These are phyloP conservation scores for Rugonectria rugulosa DNA, from an alignment of 2,329 filamentous ascomycete species.

Conservation along the genomic window DNA sequence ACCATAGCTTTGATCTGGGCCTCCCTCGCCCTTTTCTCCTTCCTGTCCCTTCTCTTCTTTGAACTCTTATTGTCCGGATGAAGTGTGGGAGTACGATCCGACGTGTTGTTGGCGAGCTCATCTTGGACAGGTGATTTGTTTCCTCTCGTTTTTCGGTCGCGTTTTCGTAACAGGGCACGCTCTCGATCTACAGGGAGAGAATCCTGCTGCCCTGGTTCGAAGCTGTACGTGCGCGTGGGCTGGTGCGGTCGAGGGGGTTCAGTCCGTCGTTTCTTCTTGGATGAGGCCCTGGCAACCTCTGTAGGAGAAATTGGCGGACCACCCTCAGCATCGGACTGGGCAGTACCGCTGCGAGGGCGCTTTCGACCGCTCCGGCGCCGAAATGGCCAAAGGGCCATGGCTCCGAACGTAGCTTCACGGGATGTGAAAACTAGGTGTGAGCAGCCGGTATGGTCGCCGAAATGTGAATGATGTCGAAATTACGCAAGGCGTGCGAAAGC, in stretches of 20 bases:
- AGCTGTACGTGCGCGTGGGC: constrained; percentile 63
- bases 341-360: constrained; percentile 60
- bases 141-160: constrained; percentile 31
- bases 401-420: constrained; percentile 31
- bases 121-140: constrained; percentile 21
- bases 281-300: constrained; percentile 40
- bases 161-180: constrained; percentile 26
- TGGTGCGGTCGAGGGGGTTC: constrained; percentile 58
- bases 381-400: constrained; percentile 87
- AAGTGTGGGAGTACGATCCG: constrained; percentile 56
- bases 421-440: constrained; percentile 33
- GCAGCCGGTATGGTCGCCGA: constrained; percentile 33
- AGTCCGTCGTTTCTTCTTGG: constrained; percentile 53
- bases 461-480: constrained; percentile 33
- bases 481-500: constrained; percentile 39
- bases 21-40: constrained; percentile 80
- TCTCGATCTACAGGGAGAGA: constrained; percentile 53
- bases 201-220: constrained; percentile 67
- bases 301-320: constrained; percentile 45
- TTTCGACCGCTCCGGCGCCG: constrained; percentile 75
- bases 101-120: constrained; percentile 27
- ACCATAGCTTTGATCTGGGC: constrained; percentile 90
- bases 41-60: constrained; percentile 75
- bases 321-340: constrained; percentile 61
- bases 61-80: constrained; percentile 69